These are phyloP conservation scores for Suillus variegatus DNA, from an alignment of 768 basidiomycete genomes.

Conservation along the genomic window DNA sequence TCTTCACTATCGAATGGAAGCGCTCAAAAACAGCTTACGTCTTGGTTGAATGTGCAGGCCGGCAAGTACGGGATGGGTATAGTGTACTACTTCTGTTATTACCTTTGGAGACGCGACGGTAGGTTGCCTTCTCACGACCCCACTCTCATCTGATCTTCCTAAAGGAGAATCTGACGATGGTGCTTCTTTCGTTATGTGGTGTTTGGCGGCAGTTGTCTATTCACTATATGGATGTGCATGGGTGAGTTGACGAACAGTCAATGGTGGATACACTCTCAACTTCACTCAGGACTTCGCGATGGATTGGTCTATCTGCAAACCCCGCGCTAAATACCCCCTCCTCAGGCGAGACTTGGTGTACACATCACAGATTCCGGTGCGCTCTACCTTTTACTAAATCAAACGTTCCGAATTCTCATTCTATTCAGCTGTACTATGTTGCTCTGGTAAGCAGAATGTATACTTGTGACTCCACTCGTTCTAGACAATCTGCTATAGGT, in stretches of 20 bases:
- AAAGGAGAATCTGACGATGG: slow-evolving; percentile 39
- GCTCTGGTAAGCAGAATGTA: slow-evolving; percentile 56
- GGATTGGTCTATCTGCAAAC: slow-evolving; percentile 87
- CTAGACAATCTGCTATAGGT: slow-evolving; percentile 42
- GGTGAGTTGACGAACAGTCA: slow-evolving; percentile 48
- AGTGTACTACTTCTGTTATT: slow-evolving; percentile 66
- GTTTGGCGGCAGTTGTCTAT: slow-evolving; percentile 60
- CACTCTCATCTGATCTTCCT: neutral
- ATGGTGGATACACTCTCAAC: neutral
- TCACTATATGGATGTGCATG: slow-evolving; percentile 76
- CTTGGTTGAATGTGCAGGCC: slow-evolving; percentile 47
- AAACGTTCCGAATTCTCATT: neutral
- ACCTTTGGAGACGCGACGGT: slow-evolving; percentile 75
- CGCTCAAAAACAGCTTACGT: neutral
- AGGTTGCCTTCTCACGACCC: slow-evolving; percentile 5
- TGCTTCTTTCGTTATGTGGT: slow-evolving; percentile 65
- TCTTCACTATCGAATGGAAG: slow-evolving; percentile 15
- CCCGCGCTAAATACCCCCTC: slow-evolving; percentile 53
- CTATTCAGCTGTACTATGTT: slow-evolving; percentile 68
- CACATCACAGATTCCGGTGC: slow-evolving; percentile 56
- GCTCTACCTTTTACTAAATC: slow-evolving; percentile 17
- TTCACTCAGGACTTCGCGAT: slow-evolving; percentile 70
- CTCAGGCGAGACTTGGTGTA: slow-evolving; percentile 81
- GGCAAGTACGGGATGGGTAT: slow-evolving; percentile 83
- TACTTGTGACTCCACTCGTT: neutral